Conservation (phyloP, 345 rosid species). For the Eutrema heterophyllum region DNA sequence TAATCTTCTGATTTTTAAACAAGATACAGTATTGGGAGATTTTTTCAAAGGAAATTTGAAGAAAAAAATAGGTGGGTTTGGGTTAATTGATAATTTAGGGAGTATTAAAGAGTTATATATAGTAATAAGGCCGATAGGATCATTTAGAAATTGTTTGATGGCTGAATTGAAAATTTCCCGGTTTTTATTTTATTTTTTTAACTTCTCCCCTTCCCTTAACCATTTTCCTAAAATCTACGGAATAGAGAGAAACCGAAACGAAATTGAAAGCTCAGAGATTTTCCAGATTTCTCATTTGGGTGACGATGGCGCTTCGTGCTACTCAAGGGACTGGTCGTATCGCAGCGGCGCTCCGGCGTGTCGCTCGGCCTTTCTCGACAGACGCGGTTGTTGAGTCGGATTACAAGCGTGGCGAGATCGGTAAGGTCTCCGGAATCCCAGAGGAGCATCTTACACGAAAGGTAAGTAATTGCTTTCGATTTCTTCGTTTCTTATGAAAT, state of each 20-base stretch:
- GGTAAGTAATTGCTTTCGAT: conserved; percentile 29
- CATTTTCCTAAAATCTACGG: conserved; percentile 1
- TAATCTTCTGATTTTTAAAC: neutral
- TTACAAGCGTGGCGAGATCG: conserved; percentile 78
- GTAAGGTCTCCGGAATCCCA: conserved; percentile 88
- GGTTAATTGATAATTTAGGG: neutral
- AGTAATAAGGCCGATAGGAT: neutral
- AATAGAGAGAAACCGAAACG: neutral
- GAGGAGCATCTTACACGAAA: conserved; percentile 72
- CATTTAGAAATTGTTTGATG: neutral
- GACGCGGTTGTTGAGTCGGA: conserved; percentile 75
- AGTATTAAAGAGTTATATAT: neutral
- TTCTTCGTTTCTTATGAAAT: neutral
- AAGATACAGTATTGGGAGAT: neutral
- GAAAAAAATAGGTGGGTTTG: neutral
- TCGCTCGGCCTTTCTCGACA: conserved; percentile 44
- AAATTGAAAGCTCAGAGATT: neutral
- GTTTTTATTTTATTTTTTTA: neutral
- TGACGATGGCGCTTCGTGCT: conserved; percentile 54
- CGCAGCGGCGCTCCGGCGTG: conserved; percentile 29
- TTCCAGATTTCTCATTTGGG: conserved; percentile 4
- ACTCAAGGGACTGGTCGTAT: conserved; percentile 43
- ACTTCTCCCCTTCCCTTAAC: neutral
- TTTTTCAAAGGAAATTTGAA: neutral
- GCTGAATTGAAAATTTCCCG: neutral